Base-by-base conservation (phyloP, 2,329 filamentous ascomycete species). In the Nemania bipapillata region DNA sequence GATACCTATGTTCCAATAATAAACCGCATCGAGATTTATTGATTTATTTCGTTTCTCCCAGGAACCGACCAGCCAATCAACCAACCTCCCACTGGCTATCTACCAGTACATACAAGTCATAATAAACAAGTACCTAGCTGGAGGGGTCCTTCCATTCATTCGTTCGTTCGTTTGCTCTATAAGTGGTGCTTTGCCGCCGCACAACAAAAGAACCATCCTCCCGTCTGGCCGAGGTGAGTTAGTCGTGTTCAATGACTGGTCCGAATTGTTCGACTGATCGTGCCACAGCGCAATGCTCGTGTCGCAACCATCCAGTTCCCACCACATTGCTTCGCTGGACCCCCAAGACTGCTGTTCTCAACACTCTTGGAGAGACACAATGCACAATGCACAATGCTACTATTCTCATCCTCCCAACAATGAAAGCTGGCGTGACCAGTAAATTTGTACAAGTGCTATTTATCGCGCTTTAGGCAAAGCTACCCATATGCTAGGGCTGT, bases 391-490 rank as follows among this genome's bases (percentile, higher is more conserved):
- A 52, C n/a, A 5, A 30, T 35, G 28, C 5, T 11, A 20, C 12
- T 15, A 56, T 24, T 42, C 15, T 17, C 26, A 22, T 47, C 11
- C 32, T 54, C 11, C 32, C 40, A 35, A 40, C 40, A 54, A 54
- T 37, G 53, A 37, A 30, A 28, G 22, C 47, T 12, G 28, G 12
- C 28, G 17, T 15, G 17, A 2, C 17, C 20, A 42, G 22, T 55
- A 54, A 40, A 55, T 47, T 47, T 52, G 40, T 63, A 32, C 28
- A 60, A 35, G 42, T 62, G 42, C n/a, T 66, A 50, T 62, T 63
- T 63, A 32, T 63, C 54, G 63, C 47, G 24, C 37, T 40, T 55
- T 65, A 55, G 26, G 22, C 49, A 57, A 42, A 57, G 37, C 50
- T 30, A 58, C 58, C 59, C 22, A 40, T 54, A 62, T 63, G 40